Evolutionary conservation across 2,329 filamentous ascomycete genomes (phyloP).

Genomic region (Camptophora hylomeconis): DNA sequence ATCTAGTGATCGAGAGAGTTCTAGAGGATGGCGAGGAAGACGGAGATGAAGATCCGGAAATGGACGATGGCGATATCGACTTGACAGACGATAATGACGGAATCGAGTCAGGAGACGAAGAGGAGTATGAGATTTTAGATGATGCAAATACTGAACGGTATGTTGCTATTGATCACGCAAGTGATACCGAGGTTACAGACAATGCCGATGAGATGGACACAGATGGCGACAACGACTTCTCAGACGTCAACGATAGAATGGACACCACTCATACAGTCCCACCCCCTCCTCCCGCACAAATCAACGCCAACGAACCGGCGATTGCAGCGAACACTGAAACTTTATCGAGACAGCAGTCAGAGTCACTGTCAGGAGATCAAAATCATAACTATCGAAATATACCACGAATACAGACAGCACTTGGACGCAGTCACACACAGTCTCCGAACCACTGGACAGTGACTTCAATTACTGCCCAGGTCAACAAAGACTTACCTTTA

Average conservation of each 20-base stretch:
- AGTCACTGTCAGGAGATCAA: conserved; percentile 5
- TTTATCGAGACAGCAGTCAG: conserved; percentile 4
- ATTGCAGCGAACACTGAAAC: conserved; percentile 10
- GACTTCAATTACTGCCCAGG: conserved; percentile 53
- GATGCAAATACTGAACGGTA: conserved; percentile 6
- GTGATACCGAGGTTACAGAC: conserved; percentile 21
- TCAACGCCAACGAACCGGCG: conserved; percentile 6
- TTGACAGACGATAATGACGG: conserved; percentile 25
- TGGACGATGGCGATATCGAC: conserved; percentile 24
- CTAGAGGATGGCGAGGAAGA: conserved; percentile 28
- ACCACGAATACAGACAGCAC: conserved; percentile 40
- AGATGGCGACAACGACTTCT: conserved; percentile 47
- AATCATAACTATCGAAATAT: conserved; percentile 49
- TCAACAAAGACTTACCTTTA: conserved; percentile 59
- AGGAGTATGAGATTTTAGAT: conserved; percentile 24
- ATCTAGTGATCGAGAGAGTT: conserved; percentile 24
- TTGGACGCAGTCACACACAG: conserved; percentile 7
- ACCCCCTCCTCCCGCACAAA: conserved; percentile 42
- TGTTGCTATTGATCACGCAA: conserved; percentile 10
- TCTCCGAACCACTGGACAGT: conserved; percentile 14
- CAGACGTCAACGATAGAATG: conserved; percentile 66
- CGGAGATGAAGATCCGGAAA: conserved; percentile 23
- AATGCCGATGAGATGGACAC: conserved; percentile 32
- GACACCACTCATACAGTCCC: conserved; percentile 60
- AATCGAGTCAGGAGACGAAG: conserved; percentile 34